phyloP scores from a whole-genome alignment of 768 basidiomycete genomes.

The Xanthoconium purpureum region DNA sequence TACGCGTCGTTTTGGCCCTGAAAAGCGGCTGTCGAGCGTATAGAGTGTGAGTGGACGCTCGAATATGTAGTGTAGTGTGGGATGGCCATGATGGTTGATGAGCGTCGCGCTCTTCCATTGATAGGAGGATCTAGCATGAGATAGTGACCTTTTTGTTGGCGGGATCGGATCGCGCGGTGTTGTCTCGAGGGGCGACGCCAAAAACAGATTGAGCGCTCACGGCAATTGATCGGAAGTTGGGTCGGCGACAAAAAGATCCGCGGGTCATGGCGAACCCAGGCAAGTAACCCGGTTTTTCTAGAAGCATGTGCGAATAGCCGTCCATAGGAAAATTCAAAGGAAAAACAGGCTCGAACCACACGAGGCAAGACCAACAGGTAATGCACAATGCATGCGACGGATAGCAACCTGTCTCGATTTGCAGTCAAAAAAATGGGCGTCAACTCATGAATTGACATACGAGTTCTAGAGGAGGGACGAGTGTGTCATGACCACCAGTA shows the following conservation, averaged over 20 bases:
- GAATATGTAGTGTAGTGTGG: neutral
- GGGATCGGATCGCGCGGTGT: constrained; percentile 16
- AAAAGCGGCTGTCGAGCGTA: neutral
- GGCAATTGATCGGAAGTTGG: constrained; percentile 1
- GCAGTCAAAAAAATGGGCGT: too few species aligned
- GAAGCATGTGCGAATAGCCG: neutral
- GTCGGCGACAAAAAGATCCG: neutral
- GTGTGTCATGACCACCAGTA: too few species aligned
- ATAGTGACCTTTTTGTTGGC: neutral
- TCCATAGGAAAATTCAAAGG: neutral
- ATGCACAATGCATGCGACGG: too few species aligned
- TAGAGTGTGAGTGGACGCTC: neutral
- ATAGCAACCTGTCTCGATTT: too few species aligned
- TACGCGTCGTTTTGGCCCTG: constrained; percentile 1
- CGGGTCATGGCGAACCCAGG: neutral
- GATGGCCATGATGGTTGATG: neutral
- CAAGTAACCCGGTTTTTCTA: neutral
- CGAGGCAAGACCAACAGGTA: neutral
- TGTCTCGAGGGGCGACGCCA: neutral
- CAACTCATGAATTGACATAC: too few species aligned
- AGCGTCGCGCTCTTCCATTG: neutral
- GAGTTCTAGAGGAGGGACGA: too few species aligned
- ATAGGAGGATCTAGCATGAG: neutral
- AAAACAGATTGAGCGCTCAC: neutral
- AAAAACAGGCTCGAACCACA: neutral